Conservation (phyloP, 441 rosid genomes). For the Cnidoscolus chayamansa region DNA sequence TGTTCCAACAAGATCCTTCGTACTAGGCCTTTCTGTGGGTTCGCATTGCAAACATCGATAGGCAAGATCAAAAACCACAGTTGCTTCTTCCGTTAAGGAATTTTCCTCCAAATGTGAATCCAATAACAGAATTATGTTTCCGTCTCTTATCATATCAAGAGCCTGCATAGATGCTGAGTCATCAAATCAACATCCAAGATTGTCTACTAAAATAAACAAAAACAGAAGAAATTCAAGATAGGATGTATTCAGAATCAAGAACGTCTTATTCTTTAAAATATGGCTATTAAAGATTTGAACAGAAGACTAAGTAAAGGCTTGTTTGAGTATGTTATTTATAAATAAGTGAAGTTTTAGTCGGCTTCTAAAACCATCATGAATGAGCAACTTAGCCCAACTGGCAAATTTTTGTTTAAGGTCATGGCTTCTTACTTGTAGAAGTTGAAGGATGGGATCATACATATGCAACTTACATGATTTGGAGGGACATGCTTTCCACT, state of each 20-base stretch:
- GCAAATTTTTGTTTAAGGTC: background rate
- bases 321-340: background rate
- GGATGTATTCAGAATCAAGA: no score
- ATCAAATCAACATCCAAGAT: constrained; percentile 14
- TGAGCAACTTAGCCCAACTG: background rate
- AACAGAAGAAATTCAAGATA: background rate
- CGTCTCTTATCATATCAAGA: constrained; percentile 64
- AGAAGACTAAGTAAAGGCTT: background rate
- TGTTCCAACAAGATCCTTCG: constrained; percentile 54
- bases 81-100: constrained; percentile 70
- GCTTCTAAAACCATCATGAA: background rate
- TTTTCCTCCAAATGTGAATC: constrained; percentile 82
- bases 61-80: constrained; percentile 59
- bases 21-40: constrained; percentile 60
- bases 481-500: constrained; percentile 95
- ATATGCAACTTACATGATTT: constrained; percentile 60
- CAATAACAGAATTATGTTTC: constrained; percentile 53
- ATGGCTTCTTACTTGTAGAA: background rate
- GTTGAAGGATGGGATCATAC: background rate
- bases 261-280: no score
- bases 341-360: background rate
- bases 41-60: constrained; percentile 68
- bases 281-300: no score
- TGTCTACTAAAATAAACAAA: background rate
- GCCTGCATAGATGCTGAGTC: constrained; percentile 45